phyloP scores from a whole-genome alignment of 257 asterid species.

The Verbascum thapsus region DNA sequence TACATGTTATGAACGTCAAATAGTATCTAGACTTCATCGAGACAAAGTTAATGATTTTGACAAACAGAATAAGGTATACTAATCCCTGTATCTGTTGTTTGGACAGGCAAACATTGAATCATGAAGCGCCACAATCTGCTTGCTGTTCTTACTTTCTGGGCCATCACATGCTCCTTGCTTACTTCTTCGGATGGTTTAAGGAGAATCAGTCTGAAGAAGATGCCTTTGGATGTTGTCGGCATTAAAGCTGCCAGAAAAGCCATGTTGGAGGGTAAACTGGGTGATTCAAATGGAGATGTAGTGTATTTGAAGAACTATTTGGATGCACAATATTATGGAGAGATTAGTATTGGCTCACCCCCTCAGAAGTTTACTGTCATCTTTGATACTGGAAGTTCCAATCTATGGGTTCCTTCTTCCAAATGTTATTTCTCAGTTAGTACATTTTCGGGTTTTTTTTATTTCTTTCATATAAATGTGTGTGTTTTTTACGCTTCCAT shows the following conservation, averaged over 20 bases:
- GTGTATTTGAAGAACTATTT: constrained; percentile 75
- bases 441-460: constrained; percentile 15
- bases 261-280: constrained; percentile 47
- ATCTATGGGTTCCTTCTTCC: constrained; percentile 96
- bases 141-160: constrained; percentile 48
- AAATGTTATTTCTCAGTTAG: constrained; percentile 93
- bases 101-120: constrained; percentile 27
- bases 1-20: no score
- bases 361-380: constrained; percentile 87
- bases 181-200: constrained; percentile 64
- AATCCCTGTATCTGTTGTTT: not conserved
- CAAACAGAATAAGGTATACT: not conserved
- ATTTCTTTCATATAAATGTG: no score
- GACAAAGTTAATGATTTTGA: no score
- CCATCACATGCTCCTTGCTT: constrained; percentile 46
- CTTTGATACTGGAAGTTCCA: constrained; percentile 96
- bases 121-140: constrained; percentile 57
- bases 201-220: constrained; percentile 71
- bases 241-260: constrained; percentile 62
- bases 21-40: no score
- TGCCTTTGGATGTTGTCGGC: constrained; percentile 45
- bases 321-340: constrained; percentile 97
- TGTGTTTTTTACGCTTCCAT: not conserved
- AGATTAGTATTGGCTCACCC: constrained; percentile 84
- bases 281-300: constrained; percentile 51